Evolutionary conservation across 805 yeast genomes (phyloP), one percentile per base, ranked within the genome.

Genomic region (Yarrowia sp.): DNA sequence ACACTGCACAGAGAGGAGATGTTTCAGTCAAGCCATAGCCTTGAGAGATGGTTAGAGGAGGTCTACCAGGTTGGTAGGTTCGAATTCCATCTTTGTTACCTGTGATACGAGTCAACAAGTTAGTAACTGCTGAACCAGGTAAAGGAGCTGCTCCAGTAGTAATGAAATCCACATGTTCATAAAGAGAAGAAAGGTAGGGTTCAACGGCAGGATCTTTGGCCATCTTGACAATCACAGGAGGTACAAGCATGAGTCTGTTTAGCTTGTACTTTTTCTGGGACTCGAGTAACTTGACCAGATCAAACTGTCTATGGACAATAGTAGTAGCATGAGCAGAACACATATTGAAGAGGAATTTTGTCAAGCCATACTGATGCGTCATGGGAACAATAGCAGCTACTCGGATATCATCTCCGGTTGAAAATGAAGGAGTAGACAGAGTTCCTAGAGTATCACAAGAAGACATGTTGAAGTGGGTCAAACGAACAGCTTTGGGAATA

Each of bases 401-500:
- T 36, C 58, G 15, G 17, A 51, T 51, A 1, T 51, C 58, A 22
- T 51, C 58, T 18, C 58, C 58, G 13, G 62, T 55, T 1, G 48
- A 39, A 69, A 68, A 78, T 71, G 86, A 86, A 73, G 76, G 78
- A 1, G 62, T 55, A 1, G 45, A 32, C 38, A 79, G 72, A 14
- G 62, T 55, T 41, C 48, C 48, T 2, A 55, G 31, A 17, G 76
- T 76, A 14, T 83, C 80, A 8, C 48, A 55, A 68, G 31, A 15
- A 1, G 36, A 84, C 17, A 84, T 79, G 68, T 85, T 86, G 57
- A 72, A 73, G 69, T 89, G 93, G 38, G 84, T 80, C 66, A 87
- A 77, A 28, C 85, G 84, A 31, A 87, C 96, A 69, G 95, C 95
- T 77, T 89, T 89, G 66, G 95, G 92, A 11, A 55, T 31, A 60